Evolutionary conservation across 1,284 basidiomycete genomes (phyloP), one percentile per base, ranked within the genome.

Genomic region (Puccinia hordei): DNA sequence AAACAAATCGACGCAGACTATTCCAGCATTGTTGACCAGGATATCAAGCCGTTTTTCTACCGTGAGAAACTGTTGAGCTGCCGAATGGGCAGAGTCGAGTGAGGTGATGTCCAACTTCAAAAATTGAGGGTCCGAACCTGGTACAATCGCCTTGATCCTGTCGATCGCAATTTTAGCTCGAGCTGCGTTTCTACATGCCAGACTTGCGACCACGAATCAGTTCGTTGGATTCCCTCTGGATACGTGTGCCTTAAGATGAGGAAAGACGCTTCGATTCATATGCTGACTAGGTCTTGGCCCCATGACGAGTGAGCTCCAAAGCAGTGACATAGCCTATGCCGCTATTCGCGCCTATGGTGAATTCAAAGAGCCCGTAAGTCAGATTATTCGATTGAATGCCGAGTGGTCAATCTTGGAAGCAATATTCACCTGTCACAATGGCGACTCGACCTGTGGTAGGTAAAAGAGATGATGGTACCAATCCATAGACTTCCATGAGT

Each of bases 101-200:
- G 85, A 83, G 53, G 84, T 85, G 38, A 86, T 63, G 68, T 86
- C 85, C 76, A 86, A 84, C 68, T 84, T 81, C 24, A 86, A 55
- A 76, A 83, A 85, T 33, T 84, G 79, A 41, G 86, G 81, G 57
- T 83, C 81, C 38, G 82, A 82, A 2, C 65, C 72, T 15, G 71
- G 68, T 38, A 80, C 82, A n/a, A 68, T 51, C 53, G 83, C 81
- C 61, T 80, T 49, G 66, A 81, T 59, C 74, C 59, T 78, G 22
- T 68, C 49, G 41, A 79, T 79, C 8, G 77, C 77, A 35, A 30
- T 55, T 51, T 33, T 38, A 19, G 77, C 66, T 49, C 44, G 17
- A n/a, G 35, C 17, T 9, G 51, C 33, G 53, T 59, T 51, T 44
- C 77, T 49, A 53, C 66, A 79, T 17, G 77, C 77, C 57, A 79